phyloP scores from a whole-genome alignment of 2,329 filamentous ascomycete species.

The Sporothrix variecibatus region DNA sequence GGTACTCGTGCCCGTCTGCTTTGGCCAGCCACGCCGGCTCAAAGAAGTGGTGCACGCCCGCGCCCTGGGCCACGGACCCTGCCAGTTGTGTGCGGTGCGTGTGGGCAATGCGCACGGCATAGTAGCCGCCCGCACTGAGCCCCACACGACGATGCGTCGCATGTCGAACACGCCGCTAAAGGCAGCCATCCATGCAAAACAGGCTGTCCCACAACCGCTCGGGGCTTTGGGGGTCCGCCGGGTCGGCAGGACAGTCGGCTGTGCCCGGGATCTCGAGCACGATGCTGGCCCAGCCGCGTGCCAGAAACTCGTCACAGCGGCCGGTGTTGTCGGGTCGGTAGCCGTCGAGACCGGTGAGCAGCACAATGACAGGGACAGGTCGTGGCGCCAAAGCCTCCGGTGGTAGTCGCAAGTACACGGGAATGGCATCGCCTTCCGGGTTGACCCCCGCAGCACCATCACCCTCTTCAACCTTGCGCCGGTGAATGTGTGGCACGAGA shows the following conservation, averaged over 20 bases:
- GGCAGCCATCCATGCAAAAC: conserved; percentile 57
- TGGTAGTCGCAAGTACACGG: conserved; percentile 66
- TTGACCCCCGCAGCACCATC: conserved; percentile 33
- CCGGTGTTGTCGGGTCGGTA: conserved; percentile 64
- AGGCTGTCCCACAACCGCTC: conserved; percentile 66
- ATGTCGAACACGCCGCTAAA: conserved; percentile 55
- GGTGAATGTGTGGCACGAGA: conserved; percentile 58
- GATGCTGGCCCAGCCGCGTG: conserved; percentile 63
- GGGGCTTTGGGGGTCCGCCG: conserved; percentile 57
- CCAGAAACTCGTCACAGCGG: conserved; percentile 62
- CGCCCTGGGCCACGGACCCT: conserved; percentile 64
- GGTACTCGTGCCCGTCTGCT: conserved; percentile 68
- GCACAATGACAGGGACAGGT: conserved; percentile 51
- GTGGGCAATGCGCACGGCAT: conserved; percentile 67
- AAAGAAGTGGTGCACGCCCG: conserved; percentile 64
- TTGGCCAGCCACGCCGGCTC: conserved; percentile 59
- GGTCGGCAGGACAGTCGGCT: conserved; percentile 66
- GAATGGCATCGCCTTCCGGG: conserved; percentile 58
- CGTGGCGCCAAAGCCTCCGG: conserved; percentile 42
- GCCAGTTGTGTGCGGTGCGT: conserved; percentile 59
- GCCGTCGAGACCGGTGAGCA: conserved; percentile 64
- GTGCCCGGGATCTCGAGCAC: conserved; percentile 68
- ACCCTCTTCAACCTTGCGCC: conserved; percentile 26
- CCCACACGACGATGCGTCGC: conserved; percentile 61
- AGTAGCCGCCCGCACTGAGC: conserved; percentile 66